Conservation (phyloP, 495 filamentous ascomycete species). For the Polyplosphaeria fusca region DNA sequence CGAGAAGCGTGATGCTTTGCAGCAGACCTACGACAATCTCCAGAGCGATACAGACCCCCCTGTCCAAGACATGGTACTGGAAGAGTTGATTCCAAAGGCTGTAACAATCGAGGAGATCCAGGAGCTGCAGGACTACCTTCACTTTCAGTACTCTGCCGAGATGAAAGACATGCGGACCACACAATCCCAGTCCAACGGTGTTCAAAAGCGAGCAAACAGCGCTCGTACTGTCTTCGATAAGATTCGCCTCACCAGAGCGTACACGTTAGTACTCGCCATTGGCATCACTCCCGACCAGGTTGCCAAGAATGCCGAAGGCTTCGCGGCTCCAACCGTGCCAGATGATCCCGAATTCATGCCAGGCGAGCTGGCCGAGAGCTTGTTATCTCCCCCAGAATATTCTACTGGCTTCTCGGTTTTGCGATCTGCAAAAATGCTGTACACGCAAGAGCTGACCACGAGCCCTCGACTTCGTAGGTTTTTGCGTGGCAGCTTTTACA, state of each 20-base stretch:
- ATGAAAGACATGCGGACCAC: slow-evolving; percentile 66
- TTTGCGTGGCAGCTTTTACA: slow-evolving; percentile 77
- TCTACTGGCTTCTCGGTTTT: slow-evolving; percentile 71
- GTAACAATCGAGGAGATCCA: slow-evolving; percentile 89
- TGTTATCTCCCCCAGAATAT: slow-evolving; percentile 66
- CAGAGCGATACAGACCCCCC: slow-evolving; percentile 33
- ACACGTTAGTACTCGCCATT: slow-evolving; percentile 80
- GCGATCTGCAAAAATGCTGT: slow-evolving; percentile 76
- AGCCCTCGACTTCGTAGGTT: slow-evolving; percentile 88
- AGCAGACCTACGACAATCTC: slow-evolving; percentile 71
- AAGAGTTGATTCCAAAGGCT: slow-evolving; percentile 74
- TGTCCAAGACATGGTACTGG: slow-evolving; percentile 60
- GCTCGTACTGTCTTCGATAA: slow-evolving; percentile 74
- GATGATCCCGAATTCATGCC: slow-evolving; percentile 76
- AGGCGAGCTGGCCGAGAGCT: slow-evolving; percentile 68
- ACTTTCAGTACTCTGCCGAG: slow-evolving; percentile 85
- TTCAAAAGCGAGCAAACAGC: slow-evolving; percentile 75
- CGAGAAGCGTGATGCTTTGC: slow-evolving; percentile 81
- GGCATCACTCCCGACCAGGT: slow-evolving; percentile 87
- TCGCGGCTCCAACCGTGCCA: slow-evolving; percentile 63
- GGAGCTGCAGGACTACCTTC: slow-evolving; percentile 92
- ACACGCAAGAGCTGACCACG: slow-evolving; percentile 82
- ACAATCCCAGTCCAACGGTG: slow-evolving; percentile 51
- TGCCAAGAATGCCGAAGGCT: slow-evolving; percentile 75
- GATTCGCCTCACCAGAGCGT: slow-evolving; percentile 71